Conservation (phyloP, 352 stramenopile genomes). For the Phytophthora kernoviae region DNA sequence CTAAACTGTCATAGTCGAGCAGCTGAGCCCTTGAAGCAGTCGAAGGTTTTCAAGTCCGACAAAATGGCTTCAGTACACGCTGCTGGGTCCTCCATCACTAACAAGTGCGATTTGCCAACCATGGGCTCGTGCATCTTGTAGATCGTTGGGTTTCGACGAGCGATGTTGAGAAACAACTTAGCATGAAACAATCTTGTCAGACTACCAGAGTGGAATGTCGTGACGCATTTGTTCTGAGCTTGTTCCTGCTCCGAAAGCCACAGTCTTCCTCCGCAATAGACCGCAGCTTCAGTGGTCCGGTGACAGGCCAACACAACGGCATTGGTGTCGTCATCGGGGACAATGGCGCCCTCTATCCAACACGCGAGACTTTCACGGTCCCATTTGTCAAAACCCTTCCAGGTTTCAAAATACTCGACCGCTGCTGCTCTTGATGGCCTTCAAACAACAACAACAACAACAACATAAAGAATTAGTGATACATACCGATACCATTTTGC, state of each 20-base stretch:
- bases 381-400: constrained; percentile 47
- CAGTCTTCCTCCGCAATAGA: constrained; percentile 32
- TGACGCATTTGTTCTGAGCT: constrained; percentile 23
- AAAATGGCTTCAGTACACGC: constrained; percentile 40
- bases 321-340: constrained; percentile 20
- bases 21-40: constrained; percentile 10
- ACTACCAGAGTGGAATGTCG: constrained; percentile 41
- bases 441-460: not conserved
- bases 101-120: constrained; percentile 31
- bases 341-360: constrained; percentile 39
- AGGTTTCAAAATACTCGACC: constrained; percentile 29
- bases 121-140: constrained; percentile 31
- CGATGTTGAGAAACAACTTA: constrained; percentile 26
- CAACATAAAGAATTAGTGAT: not conserved
- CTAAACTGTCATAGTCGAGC: constrained; percentile 6
- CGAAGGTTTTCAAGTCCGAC: constrained; percentile 17
- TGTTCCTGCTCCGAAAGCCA: constrained; percentile 31
- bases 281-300: constrained; percentile 31
- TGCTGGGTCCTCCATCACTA: constrained; percentile 49
- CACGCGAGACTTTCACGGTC: constrained; percentile 39
- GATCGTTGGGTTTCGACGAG: constrained; percentile 22
- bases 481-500: not conserved
- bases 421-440: constrained; percentile 36
- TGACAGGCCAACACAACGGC: constrained; percentile 31
- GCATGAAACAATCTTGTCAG: constrained; percentile 31